Evolutionary conservation across 2,329 filamentous ascomycete genomes (phyloP).

Genomic region (Colletotrichum echinochloae): DNA sequence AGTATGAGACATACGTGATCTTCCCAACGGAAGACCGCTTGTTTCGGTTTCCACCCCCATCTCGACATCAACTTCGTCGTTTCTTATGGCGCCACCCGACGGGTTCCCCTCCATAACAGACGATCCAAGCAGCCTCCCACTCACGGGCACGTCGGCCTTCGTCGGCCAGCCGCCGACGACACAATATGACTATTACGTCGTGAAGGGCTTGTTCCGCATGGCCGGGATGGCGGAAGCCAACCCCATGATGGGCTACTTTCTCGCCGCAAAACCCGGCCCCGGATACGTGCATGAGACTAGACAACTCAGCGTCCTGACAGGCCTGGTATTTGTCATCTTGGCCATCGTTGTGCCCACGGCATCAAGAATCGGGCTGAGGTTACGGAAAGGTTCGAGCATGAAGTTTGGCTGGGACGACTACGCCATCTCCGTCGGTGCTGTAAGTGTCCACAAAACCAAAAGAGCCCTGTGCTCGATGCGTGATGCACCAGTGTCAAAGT

Average conservation of each 20-base stretch:
- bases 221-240: constrained; percentile 40
- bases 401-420: constrained; percentile 50
- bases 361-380: constrained; percentile 43
- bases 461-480: too few relatives aligned
- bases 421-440: constrained; percentile 48
- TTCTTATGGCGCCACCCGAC: constrained; percentile 20
- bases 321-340: constrained; percentile 47
- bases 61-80: neutral
- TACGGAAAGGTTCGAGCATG: constrained; percentile 46
- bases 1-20: neutral
- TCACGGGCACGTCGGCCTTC: constrained; percentile 24
- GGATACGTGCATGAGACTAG: constrained; percentile 45
- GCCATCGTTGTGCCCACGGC: constrained; percentile 47
- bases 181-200: constrained; percentile 32
- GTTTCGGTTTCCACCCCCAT: neutral
- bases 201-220: constrained; percentile 30
- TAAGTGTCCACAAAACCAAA: constrained; percentile 38
- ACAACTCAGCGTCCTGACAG: constrained; percentile 45
- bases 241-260: constrained; percentile 41
- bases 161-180: constrained; percentile 32
- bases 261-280: constrained; percentile 40
- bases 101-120: constrained; percentile 18
- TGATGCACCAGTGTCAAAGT: neutral
- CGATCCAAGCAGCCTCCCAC: constrained; percentile 24
- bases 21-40: neutral